Base-by-base conservation (phyloP, 371 early-diverging fungal species). In the Circinella umbellata region DNA sequence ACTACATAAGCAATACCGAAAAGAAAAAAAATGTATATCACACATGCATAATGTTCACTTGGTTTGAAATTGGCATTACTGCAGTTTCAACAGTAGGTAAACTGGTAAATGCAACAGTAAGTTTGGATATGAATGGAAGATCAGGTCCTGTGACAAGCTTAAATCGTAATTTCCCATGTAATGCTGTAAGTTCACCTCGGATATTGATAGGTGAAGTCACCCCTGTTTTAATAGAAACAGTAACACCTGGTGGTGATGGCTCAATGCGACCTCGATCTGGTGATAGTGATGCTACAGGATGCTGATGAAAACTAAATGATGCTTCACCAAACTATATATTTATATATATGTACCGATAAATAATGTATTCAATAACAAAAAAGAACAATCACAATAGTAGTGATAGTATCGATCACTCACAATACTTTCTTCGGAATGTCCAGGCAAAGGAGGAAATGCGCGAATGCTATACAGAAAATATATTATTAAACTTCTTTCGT, bases 321-420 rank as follows among this genome's bases (percentile, higher is more conserved):
- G 77, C 80, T 69, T 82, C 83, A 61, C 83, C 83, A 74, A 82
- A 82, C 80, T 80, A 71, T 17, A 47, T 46, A n/a, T n/a, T n/a
- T n/a, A 9, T 9, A 27, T 39, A 60, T n/a, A 34, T 51, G 18
- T 3, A 13, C 17, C 53, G 17, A 18, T 42, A 34, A 10, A 39
- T 4, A 27, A 27, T 2, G 27, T 27, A 27, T 27, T 27, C 27
- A 2, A 27, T 27, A 27, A 27, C 27, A 27, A 27, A 27, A 27
- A 27, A 27, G 27, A 27, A 1, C 2, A 27, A 27, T 27, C 27
- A 27, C 27, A 27, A 27, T 27, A 27, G 27, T 27, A 27, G 2
- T 27, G 1, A 0, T 27, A 27, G 1, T 27, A 27, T 27, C 27
- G 9, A 8, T 4, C 39, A 73, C 76, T 70, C 72, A 80, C 80